Conservation (phyloP, 2,329 filamentous ascomycete genomes). For the Cladosporium cucumerinum region DNA sequence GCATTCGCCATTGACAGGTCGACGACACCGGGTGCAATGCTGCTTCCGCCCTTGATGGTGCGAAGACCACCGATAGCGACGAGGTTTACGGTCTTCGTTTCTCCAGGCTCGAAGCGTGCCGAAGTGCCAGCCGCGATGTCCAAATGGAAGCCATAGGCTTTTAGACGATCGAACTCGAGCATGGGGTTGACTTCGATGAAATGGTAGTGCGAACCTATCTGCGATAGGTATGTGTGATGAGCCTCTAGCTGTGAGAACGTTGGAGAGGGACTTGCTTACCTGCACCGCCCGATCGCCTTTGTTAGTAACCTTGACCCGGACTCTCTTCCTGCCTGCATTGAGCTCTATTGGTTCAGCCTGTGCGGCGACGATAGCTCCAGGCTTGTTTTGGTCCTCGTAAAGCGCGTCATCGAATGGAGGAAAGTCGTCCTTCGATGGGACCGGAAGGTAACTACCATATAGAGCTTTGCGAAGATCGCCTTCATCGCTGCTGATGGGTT, state of each 20-base stretch:
- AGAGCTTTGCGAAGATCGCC: constrained; percentile 82
- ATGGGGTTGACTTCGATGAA: constrained; percentile 87
- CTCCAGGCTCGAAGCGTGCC: constrained; percentile 86
- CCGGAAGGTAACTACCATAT: constrained; percentile 84
- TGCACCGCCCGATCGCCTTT: constrained; percentile 83
- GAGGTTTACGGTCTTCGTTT: constrained; percentile 79
- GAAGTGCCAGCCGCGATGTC: constrained; percentile 87
- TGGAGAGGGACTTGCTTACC: constrained; percentile 51
- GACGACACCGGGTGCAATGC: constrained; percentile 67
- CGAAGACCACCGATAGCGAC: constrained; percentile 80
- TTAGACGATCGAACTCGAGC: constrained; percentile 76
- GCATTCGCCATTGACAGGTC: constrained; percentile 56
- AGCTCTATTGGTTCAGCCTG: constrained; percentile 62
- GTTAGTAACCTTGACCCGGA: constrained; percentile 72
- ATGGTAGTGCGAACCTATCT: constrained; percentile 86
- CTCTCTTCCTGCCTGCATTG: constrained; percentile 69
- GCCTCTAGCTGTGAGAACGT: background rate
- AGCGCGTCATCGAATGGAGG: constrained; percentile 55
- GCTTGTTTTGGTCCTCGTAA: constrained; percentile 64
- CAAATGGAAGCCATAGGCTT: constrained; percentile 76
- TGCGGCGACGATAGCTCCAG: constrained; percentile 71
- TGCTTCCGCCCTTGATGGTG: constrained; percentile 77
- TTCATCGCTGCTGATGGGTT: constrained; percentile 81
- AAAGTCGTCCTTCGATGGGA: constrained; percentile 61
- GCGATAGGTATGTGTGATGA: background rate